Percentiles rank a stretch among this genome's conserved stretches.
Evolutionary conservation across 345 rosid species (phyloP).

Genomic region (Zanthoxylum bungeanum): DNA sequence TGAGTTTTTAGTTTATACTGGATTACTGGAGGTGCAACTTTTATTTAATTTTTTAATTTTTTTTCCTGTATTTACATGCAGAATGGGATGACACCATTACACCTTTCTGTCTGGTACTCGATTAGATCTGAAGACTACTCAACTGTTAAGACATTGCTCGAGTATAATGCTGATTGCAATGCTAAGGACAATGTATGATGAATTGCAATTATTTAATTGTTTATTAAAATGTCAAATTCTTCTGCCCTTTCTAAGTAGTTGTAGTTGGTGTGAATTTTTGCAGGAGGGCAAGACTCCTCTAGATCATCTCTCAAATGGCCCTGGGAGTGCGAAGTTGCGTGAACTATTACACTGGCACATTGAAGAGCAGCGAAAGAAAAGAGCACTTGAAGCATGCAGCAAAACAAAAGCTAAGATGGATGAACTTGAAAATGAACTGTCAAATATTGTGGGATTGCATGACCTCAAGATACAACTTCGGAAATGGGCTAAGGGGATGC

Average conservation of each 20-base stretch:
- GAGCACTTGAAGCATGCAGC: slow-evolving; percentile 73
- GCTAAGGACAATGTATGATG: slow-evolving; percentile 73
- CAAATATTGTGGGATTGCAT: slow-evolving; percentile 71
- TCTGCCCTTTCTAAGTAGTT: slow-evolving; percentile 1
- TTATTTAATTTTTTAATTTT: slow-evolving; percentile 10
- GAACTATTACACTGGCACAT: slow-evolving; percentile 53
- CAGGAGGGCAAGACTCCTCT: slow-evolving; percentile 96
- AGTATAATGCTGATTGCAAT: slow-evolving; percentile 84
- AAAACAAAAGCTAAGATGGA: slow-evolving; percentile 89
- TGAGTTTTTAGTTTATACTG: slow-evolving; percentile 2
- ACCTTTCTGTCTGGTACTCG: slow-evolving; percentile 96
- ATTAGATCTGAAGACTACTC: slow-evolving; percentile 70
- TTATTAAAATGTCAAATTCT: slow-evolving; percentile 1
- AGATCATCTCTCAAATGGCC: slow-evolving; percentile 80
- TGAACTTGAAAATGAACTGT: slow-evolving; percentile 74
- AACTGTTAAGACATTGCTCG: slow-evolving; percentile 81
- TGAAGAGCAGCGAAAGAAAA: slow-evolving; percentile 80
- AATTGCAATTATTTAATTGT: neutral
- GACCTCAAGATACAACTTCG: slow-evolving; percentile 84
- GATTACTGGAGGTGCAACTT: slow-evolving; percentile 10
- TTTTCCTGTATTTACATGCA: slow-evolving; percentile 29
- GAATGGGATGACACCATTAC: slow-evolving; percentile 99
- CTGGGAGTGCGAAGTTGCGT: slow-evolving; percentile 65
- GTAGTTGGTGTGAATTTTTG: slow-evolving; percentile 12
- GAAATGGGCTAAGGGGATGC: slow-evolving; percentile 99